Evolutionary conservation across 1,284 basidiomycete genomes (phyloP).

Genomic region (Heterobasidion occidentale): DNA sequence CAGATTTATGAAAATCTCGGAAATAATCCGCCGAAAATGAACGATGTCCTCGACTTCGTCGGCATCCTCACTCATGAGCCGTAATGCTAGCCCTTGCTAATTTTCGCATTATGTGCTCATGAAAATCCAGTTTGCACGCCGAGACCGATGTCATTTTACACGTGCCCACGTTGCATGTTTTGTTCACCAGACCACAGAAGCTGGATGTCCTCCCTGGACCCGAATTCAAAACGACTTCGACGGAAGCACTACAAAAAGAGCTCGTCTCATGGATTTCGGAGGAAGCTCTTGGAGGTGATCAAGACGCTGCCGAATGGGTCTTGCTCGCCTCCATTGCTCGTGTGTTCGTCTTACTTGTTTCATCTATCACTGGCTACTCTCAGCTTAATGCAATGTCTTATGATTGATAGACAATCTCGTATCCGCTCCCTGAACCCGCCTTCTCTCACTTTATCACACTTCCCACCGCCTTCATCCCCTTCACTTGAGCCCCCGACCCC

Average conservation of each 20-base stretch:
- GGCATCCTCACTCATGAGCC: conserved; percentile 60
- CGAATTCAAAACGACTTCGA: conserved; percentile 21
- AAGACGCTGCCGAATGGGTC: conserved; percentile 70
- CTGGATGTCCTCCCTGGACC: conserved; percentile 1
- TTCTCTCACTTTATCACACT: conserved; percentile 55
- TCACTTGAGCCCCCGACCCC: conserved; percentile 20
- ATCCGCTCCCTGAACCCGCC: conserved; percentile 62
- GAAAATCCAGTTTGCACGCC: conserved; percentile 22
- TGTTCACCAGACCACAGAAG: conserved; percentile 43
- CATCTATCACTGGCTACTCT: too few species aligned
- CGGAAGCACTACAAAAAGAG: conserved; percentile 29
- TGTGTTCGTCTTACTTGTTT: conserved; percentile 40
- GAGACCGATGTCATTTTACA: conserved; percentile 24
- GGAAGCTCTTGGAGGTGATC: conserved; percentile 61
- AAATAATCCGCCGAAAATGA: conserved; percentile 41
- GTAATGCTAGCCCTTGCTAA: conserved; percentile 22
- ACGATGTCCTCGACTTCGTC: conserved; percentile 57
- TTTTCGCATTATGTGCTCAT: conserved; percentile 2
- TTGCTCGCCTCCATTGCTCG: conserved; percentile 57
- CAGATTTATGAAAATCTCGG: conserved; percentile 49
- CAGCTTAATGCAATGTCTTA: too few species aligned
- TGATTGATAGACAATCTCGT: conserved; percentile 51
- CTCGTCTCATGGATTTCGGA: conserved; percentile 66
- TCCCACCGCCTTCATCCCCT: conserved; percentile 34
- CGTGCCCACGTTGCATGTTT: conserved; percentile 63